phyloP scores from a whole-genome alignment of 148 eudicot species.

The Rhododendron williamsianum region DNA sequence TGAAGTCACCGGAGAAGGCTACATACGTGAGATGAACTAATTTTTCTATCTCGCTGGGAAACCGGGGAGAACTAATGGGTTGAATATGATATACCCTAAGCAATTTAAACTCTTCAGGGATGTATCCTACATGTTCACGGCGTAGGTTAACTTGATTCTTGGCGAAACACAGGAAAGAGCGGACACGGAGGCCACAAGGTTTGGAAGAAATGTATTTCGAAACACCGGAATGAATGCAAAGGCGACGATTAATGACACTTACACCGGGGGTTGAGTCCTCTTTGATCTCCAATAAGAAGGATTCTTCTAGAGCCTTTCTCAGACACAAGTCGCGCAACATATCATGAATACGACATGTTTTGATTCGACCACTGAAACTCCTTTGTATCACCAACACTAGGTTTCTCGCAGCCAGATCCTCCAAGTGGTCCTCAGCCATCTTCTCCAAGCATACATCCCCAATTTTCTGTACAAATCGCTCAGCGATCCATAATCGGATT shows the following conservation, averaged over 20 bases:
- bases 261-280: not conserved
- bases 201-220: conserved; percentile 17
- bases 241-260: conserved; percentile 19
- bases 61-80: conserved; percentile 18
- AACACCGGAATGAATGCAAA: conserved; percentile 29
- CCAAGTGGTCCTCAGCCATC: conserved; percentile 28
- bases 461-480: conserved; percentile 24
- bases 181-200: conserved; percentile 21
- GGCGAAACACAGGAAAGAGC: conserved; percentile 33
- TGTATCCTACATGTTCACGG: conserved; percentile 7
- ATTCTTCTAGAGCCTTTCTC: conserved; percentile 23
- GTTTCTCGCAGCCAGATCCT: conserved; percentile 32
- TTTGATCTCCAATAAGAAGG: conserved; percentile 18
- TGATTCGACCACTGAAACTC: not conserved
- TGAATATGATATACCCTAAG: conserved; percentile 12
- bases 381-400: conserved; percentile 20
- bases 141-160: conserved; percentile 8
- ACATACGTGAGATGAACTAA: conserved; percentile 29
- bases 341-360: conserved; percentile 22
- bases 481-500: conserved; percentile 33
- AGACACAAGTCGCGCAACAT: conserved; percentile 26
- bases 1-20: conserved; percentile 21
- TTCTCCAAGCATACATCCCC: conserved; percentile 20
- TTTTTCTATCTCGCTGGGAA: conserved; percentile 18
- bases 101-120: conserved; percentile 21